phyloP scores from a whole-genome alignment of 2,329 filamentous ascomycete species.

The Aspergillus fumigatiaffinis region DNA sequence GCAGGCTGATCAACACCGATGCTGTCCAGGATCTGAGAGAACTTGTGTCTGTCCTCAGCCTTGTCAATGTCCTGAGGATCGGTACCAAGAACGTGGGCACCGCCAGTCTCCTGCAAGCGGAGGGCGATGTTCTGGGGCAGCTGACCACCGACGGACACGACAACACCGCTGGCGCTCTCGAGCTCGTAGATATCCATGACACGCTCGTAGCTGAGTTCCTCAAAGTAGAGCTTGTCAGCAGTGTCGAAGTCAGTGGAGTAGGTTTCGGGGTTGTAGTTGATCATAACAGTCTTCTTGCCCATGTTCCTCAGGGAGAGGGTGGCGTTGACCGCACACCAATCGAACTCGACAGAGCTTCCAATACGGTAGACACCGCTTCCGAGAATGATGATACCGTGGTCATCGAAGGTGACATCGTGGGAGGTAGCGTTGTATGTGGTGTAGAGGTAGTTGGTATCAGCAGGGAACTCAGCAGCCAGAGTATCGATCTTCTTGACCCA shows the following conservation, averaged over 20 bases:
- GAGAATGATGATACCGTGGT: conserved; percentile 83
- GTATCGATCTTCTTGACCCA: conserved; percentile 99
- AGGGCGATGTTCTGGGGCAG: conserved; percentile 97
- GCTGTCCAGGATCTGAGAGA: conserved; percentile 93
- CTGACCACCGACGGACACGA: conserved; percentile 94
- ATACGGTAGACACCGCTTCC: conserved; percentile 97
- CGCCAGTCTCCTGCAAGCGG: conserved; percentile 83
- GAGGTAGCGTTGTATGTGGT: conserved; percentile 95
- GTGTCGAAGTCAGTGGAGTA: conserved; percentile 80
- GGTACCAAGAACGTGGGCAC: conserved; percentile 87
- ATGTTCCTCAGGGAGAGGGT: conserved; percentile 77
- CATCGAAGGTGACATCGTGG: conserved; percentile 90
- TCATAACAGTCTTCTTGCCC: conserved; percentile 97
- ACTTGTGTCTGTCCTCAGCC: conserved; percentile 97
- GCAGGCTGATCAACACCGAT: conserved; percentile 96
- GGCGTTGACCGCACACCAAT: conserved; percentile 95
- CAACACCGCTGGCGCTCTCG: conserved; percentile 77
- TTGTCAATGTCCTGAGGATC: conserved; percentile 94
- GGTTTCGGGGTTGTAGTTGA: conserved; percentile 88
- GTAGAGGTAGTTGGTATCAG: conserved; percentile 92
- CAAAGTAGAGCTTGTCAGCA: conserved; percentile 91
- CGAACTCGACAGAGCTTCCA: conserved; percentile 95
- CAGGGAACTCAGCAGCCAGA: conserved; percentile 92
- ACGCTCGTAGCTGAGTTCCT: conserved; percentile 92
- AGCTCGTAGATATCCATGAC: conserved; percentile 99